Percentiles rank a stretch among this genome's conserved stretches.
Conservation (phyloP, 2,329 filamentous ascomycete species). For the Rhexocercosporidium sp. region DNA sequence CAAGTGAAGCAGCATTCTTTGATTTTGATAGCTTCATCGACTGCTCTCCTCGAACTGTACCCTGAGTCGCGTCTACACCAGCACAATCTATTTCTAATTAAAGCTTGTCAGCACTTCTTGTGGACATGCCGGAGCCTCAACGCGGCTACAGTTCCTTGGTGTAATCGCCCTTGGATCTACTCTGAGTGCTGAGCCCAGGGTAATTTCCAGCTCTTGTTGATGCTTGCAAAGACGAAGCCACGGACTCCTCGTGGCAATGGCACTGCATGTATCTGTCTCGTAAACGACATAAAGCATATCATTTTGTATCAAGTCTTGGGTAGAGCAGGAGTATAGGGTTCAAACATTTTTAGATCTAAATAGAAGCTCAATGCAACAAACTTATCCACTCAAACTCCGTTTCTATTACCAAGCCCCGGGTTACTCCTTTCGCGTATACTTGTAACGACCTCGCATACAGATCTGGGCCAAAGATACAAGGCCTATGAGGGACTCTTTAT, state of each 20-base stretch:
- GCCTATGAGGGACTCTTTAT: constrained; percentile 14
- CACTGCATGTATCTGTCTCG: not conserved
- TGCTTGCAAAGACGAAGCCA: not conserved
- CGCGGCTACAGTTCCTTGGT: not conserved
- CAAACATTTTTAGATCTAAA: constrained; percentile 2
- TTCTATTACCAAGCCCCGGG: not conserved
- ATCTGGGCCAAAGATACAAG: not conserved
- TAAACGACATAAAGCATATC: not conserved
- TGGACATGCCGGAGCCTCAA: not conserved
- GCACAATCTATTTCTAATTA: not conserved
- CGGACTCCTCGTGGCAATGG: not conserved
- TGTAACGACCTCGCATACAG: constrained; percentile 2
- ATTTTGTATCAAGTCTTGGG: not conserved
- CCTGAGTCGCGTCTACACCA: not conserved
- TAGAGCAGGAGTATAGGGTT: not conserved
- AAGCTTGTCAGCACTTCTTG: constrained; percentile 1
- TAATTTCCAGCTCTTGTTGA: not conserved
- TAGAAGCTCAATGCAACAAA: not conserved
- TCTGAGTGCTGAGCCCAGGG: not conserved
- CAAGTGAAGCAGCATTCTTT: not conserved
- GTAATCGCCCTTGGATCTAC: not conserved
- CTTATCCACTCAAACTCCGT: not conserved
- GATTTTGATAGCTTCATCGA: not conserved
- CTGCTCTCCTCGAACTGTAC: not conserved
- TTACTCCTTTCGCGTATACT: constrained; percentile 6